phyloP scores from a whole-genome alignment of 2,329 filamentous ascomycete genomes.

The Xylaria sp. region DNA sequence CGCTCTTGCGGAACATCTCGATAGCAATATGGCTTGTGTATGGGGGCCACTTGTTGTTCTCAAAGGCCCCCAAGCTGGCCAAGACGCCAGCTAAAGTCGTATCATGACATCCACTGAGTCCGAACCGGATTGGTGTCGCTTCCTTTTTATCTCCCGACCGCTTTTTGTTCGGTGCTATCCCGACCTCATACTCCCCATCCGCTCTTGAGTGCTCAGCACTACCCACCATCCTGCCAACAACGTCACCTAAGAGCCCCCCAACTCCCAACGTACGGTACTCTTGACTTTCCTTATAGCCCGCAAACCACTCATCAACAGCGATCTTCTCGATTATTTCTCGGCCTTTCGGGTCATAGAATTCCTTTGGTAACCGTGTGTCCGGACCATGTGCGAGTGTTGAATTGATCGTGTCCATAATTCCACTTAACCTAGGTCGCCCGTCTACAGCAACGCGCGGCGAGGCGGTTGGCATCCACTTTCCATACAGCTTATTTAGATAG shows the following conservation, averaged over 20 bases:
- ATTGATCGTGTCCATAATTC: slow-evolving; percentile 95
- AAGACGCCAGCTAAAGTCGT: slow-evolving; percentile 88
- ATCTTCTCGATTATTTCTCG: slow-evolving; percentile 77
- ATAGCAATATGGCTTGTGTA: slow-evolving; percentile 93
- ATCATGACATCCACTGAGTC: slow-evolving; percentile 88
- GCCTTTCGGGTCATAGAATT: slow-evolving; percentile 85
- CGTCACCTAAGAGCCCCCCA: slow-evolving; percentile 83
- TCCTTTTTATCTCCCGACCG: slow-evolving; percentile 50
- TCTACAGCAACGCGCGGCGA: slow-evolving; percentile 80
- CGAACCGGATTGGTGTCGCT: slow-evolving; percentile 71
- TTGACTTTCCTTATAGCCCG: slow-evolving; percentile 81
- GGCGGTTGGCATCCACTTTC: slow-evolving; percentile 85
- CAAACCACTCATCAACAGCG: slow-evolving; percentile 91
- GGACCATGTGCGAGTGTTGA: slow-evolving; percentile 86
- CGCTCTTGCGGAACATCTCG: slow-evolving; percentile 79
- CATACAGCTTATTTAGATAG: slow-evolving; percentile 79
- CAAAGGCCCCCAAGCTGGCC: slow-evolving; percentile 80
- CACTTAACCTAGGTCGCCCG: slow-evolving; percentile 82
- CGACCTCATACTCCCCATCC: slow-evolving; percentile 63
- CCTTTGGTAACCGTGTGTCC: slow-evolving; percentile 78
- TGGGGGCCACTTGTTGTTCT: slow-evolving; percentile 82
- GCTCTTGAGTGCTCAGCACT: slow-evolving; percentile 68
- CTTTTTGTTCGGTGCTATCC: slow-evolving; percentile 40
- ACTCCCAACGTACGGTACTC: slow-evolving; percentile 94
- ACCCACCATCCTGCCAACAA: slow-evolving; percentile 79